These are phyloP conservation scores for Phoma sp. DNA, from an alignment of 2,329 filamentous ascomycete genomes.

Conservation along the genomic window DNA sequence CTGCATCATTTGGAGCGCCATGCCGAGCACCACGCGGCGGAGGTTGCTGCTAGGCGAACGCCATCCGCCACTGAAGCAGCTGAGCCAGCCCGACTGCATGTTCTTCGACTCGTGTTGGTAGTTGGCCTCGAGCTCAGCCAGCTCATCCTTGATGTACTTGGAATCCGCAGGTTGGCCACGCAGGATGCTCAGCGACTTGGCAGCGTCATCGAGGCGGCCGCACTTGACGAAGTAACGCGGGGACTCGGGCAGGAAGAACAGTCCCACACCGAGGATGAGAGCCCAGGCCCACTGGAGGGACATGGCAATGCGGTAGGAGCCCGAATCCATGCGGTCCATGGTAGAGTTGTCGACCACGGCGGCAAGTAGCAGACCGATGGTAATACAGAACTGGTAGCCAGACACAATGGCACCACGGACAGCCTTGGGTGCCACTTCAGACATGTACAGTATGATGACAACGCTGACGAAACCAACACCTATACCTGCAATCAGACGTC, in stretches of 20 bases:
- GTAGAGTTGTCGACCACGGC: constrained; percentile 77
- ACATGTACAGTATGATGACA: constrained; percentile 74
- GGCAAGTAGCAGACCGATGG: constrained; percentile 77
- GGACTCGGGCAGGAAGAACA: constrained; percentile 81
- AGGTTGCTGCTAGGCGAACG: constrained; percentile 58
- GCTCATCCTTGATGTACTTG: constrained; percentile 77
- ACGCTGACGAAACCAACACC: constrained; percentile 50
- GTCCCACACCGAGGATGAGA: constrained; percentile 72
- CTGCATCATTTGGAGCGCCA: constrained; percentile 59
- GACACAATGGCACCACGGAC: constrained; percentile 76
- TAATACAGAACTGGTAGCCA: constrained; percentile 84
- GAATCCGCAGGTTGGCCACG: constrained; percentile 77
- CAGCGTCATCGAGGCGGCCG: constrained; percentile 70
- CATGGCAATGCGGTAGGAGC: constrained; percentile 78
- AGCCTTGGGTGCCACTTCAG: constrained; percentile 74
- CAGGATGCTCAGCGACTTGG: constrained; percentile 67
- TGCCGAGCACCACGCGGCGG: constrained; percentile 56
- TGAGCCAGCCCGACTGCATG: constrained; percentile 69
- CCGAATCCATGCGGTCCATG: constrained; percentile 65
- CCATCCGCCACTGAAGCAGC: constrained; percentile 65
- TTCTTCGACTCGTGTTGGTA: constrained; percentile 73
- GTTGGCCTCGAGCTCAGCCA: constrained; percentile 87
- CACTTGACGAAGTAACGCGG: constrained; percentile 86
- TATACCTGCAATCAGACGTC: constrained; percentile 49
- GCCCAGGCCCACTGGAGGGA: constrained; percentile 82